Evolutionary conservation across 2,329 filamentous ascomycete genomes (phyloP).

Genomic region (Penicillium rolfsii): DNA sequence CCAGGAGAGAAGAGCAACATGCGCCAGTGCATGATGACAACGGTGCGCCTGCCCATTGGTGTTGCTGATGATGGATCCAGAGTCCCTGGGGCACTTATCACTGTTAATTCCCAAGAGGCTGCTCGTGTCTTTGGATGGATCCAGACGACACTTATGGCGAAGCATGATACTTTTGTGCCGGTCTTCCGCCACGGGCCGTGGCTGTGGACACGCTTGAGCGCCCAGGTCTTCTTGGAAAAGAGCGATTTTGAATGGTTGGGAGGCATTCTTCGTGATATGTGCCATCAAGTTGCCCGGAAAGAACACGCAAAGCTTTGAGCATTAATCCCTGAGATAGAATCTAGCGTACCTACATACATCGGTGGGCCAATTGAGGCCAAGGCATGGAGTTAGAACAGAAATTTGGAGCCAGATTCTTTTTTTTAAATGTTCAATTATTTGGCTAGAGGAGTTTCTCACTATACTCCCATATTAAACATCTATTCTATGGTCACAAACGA

Average conservation of each 20-base stretch:
- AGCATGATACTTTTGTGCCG: conserved; percentile 73
- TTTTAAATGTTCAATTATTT: neutral
- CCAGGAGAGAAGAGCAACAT: conserved; percentile 45
- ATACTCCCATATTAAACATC: neutral
- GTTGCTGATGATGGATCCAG: conserved; percentile 24
- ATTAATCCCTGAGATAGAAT: too few relatives aligned
- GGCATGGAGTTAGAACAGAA: neutral
- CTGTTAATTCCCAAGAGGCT: conserved; percentile 47
- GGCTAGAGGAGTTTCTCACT: neutral
- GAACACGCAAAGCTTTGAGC: conserved; percentile 32
- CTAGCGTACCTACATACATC: neutral
- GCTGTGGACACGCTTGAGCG: conserved; percentile 75
- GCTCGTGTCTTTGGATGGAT: conserved; percentile 61
- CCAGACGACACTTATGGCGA: conserved; percentile 54
- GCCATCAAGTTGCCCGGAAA: conserved; percentile 54
- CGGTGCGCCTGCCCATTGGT: conserved; percentile 71
- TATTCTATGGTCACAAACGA: neutral
- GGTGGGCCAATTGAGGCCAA: too few relatives aligned
- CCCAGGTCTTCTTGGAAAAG: conserved; percentile 80
- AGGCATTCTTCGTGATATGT: conserved; percentile 60
- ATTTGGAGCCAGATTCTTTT: neutral
- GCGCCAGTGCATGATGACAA: conserved; percentile 70
- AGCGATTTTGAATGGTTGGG: conserved; percentile 76
- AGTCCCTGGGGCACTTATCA: conserved; percentile 2
- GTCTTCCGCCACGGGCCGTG: conserved; percentile 63